These are phyloP conservation scores for Nigrospora osmanthi DNA, from an alignment of 2,329 filamentous ascomycete species.

Conservation along the genomic window DNA sequence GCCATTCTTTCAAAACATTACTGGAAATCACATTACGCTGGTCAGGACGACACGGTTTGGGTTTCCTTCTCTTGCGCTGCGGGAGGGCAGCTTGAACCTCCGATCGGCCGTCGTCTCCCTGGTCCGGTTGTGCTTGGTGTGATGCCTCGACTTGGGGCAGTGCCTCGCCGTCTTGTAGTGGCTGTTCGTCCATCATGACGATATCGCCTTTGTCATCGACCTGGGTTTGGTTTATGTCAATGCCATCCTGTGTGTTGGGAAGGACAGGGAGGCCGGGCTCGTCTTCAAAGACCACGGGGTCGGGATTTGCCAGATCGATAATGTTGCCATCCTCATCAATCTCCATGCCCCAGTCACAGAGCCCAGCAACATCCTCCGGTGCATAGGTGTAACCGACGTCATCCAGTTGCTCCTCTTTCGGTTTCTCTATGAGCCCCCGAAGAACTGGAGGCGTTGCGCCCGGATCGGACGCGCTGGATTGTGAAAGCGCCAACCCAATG, in stretches of 20 bases:
- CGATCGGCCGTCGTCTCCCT: background rate
- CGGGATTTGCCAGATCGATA: slow-evolving; percentile 17
- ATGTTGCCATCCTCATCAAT: slow-evolving; percentile 45
- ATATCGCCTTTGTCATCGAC: slow-evolving; percentile 23
- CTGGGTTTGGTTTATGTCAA: slow-evolving; percentile 5
- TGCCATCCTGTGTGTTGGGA: slow-evolving; percentile 12
- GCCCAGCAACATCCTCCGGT: slow-evolving; percentile 28
- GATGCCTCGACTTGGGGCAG: slow-evolving; percentile 14
- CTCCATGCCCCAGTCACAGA: slow-evolving; percentile 35
- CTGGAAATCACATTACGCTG: slow-evolving; percentile 25
- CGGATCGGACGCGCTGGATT: slow-evolving; percentile 13
- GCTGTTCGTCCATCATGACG: slow-evolving; percentile 28
- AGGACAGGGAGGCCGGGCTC: slow-evolving; percentile 37
- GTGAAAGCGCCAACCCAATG: slow-evolving; percentile 14
- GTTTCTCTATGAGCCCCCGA: slow-evolving; percentile 17
- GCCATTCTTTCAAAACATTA: slow-evolving; percentile 31
- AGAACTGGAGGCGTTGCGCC: slow-evolving; percentile 14
- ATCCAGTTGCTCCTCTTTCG: background rate
- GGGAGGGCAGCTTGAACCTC: slow-evolving; percentile 4
- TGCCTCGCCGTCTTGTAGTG: slow-evolving; percentile 27
- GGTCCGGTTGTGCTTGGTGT: background rate
- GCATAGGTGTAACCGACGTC: slow-evolving; percentile 18
- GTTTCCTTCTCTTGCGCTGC: slow-evolving; percentile 14
- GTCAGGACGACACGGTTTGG: slow-evolving; percentile 15
- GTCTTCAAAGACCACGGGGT: slow-evolving; percentile 15